phyloP scores from a whole-genome alignment of 495 filamentous ascomycete genomes.

The Neurospora sp. region DNA sequence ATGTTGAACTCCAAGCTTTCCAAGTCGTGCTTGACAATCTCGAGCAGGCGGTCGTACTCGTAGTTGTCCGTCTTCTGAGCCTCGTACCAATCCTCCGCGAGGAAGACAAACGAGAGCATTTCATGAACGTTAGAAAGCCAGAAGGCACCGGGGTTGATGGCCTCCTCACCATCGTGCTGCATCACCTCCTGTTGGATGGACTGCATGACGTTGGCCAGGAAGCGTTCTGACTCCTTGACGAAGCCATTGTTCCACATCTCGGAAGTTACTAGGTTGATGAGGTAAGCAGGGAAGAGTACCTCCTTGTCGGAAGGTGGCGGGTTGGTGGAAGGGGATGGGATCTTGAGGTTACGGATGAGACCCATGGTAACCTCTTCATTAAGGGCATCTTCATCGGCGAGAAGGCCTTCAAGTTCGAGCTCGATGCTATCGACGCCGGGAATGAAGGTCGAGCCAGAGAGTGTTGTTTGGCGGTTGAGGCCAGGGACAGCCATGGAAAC shows the following conservation, averaged over 20 bases:
- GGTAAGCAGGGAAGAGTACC: conserved; percentile 93
- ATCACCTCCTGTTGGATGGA: conserved; percentile 98
- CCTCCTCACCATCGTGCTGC: conserved; percentile 95
- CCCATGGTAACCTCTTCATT: conserved; percentile 96
- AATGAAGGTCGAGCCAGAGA: conserved; percentile 55
- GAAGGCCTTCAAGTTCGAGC: conserved; percentile 80
- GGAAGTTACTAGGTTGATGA: conserved; percentile 97
- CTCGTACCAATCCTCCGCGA: conserved; percentile 99
- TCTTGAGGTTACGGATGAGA: conserved; percentile 91
- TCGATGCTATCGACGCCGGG: conserved; percentile 82
- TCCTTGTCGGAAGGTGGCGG: conserved; percentile 95
- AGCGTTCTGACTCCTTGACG: conserved; percentile 98
- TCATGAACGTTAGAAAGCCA: conserved; percentile 99
- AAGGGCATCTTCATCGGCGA: conserved; percentile 88
- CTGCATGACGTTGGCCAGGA: conserved; percentile 99
- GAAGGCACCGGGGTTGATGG: conserved; percentile 94
- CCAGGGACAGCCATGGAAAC: conserved; percentile 80
- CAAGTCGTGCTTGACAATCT: conserved; percentile 98
- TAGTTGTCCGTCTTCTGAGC: conserved; percentile 98
- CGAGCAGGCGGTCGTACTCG: conserved; percentile 93
- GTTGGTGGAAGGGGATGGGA: conserved; percentile 70
- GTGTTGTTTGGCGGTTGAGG: conserved; percentile 51
- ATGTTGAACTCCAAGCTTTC: conserved; percentile 99
- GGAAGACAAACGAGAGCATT: conserved; percentile 99
- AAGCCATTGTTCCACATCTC: conserved; percentile 99